Evolutionary conservation across 345 rosid genomes (phyloP), one percentile per base, ranked within the genome.

Genomic region (Viola odorata): DNA sequence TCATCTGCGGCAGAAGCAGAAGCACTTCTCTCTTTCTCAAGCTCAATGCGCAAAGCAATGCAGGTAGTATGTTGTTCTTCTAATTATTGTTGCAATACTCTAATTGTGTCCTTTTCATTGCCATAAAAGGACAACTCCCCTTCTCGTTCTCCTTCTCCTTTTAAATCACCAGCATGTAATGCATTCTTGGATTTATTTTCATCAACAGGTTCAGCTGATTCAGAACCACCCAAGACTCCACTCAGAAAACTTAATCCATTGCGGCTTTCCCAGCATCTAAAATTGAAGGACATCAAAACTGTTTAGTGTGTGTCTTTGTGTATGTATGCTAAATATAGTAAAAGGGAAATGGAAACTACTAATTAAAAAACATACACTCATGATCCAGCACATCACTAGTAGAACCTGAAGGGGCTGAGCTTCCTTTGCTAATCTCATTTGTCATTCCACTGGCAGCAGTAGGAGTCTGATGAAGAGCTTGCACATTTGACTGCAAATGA

Each of bases 1-100:
- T 90, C 99, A 72, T 94, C 97, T 60, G 91, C 84, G 53, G 95
- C 95, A 42, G 84, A 73, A 23, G 95, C 85, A 59, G 97, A 83
- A 41, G 96, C 94, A 59, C 78, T 78, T 75, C 97, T 84, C 78
- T 94, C 99, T 67, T 90, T 73, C 64, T 87, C 96, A 13, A 90
- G 76, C 65, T 94, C 97, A 38, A 70, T 57, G 55, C 59, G 63
- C 67, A 94, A 64, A 41, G 81, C 81, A 69, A 84, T 57, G 60
- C 61, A 55, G 12, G 78, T 77, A 44, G 77, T 63, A 44, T 74
- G 79, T 70, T 79, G 95, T 62, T 81, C 78, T 60, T 84, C 77
- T 58, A 87, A 78, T 49, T 80, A 77, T 57, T 69, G 73, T 76
- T 83, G 82, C 58, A 94, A 67, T 57, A 67, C 63, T 57, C 72